Conservation (phyloP, 2,329 filamentous ascomycete genomes). For the Xylariaceae sp. region DNA sequence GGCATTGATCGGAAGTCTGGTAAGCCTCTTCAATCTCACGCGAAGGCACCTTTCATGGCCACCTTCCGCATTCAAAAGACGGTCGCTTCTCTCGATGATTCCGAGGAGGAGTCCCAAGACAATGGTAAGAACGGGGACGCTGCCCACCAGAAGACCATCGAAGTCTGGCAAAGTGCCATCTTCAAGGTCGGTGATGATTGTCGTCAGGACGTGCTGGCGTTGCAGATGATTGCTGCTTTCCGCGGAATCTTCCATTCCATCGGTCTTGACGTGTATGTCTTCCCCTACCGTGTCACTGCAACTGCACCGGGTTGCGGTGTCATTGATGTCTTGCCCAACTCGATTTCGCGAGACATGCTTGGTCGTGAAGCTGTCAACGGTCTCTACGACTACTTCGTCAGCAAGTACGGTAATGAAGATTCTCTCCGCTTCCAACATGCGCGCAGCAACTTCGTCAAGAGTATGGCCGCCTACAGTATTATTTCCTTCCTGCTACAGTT, state of each 20-base stretch:
- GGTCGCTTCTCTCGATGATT: slow-evolving; percentile 48
- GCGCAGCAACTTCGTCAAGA: slow-evolving; percentile 96
- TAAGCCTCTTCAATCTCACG: slow-evolving; percentile 94
- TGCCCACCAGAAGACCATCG: slow-evolving; percentile 57
- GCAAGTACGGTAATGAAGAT: slow-evolving; percentile 95
- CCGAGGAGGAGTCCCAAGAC: slow-evolving; percentile 48
- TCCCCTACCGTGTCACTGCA: slow-evolving; percentile 93
- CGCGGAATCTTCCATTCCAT: slow-evolving; percentile 94
- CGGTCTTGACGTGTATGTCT: slow-evolving; percentile 93
- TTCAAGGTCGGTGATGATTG: slow-evolving; percentile 99
- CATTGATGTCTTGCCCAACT: slow-evolving; percentile 96
- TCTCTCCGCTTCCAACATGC: slow-evolving; percentile 92
- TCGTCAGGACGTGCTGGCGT: slow-evolving; percentile 88
- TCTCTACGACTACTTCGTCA: slow-evolving; percentile 96
- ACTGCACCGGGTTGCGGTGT: slow-evolving; percentile 96
- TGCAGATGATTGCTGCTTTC: slow-evolving; percentile 98
- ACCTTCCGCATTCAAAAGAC: slow-evolving; percentile 94
- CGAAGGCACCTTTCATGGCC: slow-evolving; percentile 98
- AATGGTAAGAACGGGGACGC: slow-evolving; percentile 36
- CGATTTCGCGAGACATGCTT: slow-evolving; percentile 97
- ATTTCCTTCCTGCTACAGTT: slow-evolving; percentile 97
- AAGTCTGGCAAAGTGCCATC: slow-evolving; percentile 98
- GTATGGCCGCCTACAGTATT: slow-evolving; percentile 96
- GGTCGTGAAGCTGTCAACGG: slow-evolving; percentile 97
- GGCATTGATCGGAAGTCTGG: slow-evolving; percentile 97